These are phyloP conservation scores for Coelastrella sp. DNA, from an alignment of 139 green algal species.

Conservation along the genomic window DNA sequence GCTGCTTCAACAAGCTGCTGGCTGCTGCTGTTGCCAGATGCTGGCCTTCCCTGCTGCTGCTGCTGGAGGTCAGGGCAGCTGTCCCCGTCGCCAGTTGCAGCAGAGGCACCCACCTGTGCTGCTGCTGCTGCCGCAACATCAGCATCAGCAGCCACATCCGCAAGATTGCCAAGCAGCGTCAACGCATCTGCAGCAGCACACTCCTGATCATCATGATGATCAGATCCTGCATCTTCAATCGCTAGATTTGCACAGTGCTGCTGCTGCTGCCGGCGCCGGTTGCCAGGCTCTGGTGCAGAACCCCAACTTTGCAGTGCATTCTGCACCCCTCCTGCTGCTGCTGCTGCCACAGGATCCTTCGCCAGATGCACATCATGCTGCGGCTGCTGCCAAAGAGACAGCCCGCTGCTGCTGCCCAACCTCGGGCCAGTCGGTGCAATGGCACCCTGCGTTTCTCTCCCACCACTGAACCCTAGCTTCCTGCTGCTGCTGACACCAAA, in stretches of 20 bases:
- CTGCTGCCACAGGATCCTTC: neutral
- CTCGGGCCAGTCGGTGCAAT: neutral
- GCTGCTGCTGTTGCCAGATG: neutral
- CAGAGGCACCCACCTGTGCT: neutral
- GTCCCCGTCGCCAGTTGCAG: neutral
- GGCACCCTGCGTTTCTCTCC: neutral
- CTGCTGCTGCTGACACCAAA: neutral
- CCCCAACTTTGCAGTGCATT: neutral
- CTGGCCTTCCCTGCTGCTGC: neutral
- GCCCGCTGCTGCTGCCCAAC: neutral
- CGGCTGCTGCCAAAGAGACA: neutral
- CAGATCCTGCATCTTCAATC: slow-evolving; percentile 29
- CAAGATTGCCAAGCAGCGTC: slow-evolving; percentile 4
- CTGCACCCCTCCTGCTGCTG: neutral
- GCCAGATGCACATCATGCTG: neutral
- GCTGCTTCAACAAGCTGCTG: slow-evolving; percentile 20
- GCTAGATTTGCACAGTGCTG: neutral
- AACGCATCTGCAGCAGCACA: slow-evolving; percentile 35
- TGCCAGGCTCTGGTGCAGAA: slow-evolving; percentile 4
- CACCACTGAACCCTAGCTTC: neutral
- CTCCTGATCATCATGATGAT: slow-evolving; percentile 20
- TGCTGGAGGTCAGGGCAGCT: neutral
- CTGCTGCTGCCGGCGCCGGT: slow-evolving; percentile 36
- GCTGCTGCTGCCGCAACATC: slow-evolving; percentile 7
- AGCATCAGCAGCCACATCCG: neutral